A percentile compares a stretch with the other conserved stretches of the same genome.
phyloP scores from a whole-genome alignment of 2,329 filamentous ascomycete species.

The Curvularia eragrostidis region DNA sequence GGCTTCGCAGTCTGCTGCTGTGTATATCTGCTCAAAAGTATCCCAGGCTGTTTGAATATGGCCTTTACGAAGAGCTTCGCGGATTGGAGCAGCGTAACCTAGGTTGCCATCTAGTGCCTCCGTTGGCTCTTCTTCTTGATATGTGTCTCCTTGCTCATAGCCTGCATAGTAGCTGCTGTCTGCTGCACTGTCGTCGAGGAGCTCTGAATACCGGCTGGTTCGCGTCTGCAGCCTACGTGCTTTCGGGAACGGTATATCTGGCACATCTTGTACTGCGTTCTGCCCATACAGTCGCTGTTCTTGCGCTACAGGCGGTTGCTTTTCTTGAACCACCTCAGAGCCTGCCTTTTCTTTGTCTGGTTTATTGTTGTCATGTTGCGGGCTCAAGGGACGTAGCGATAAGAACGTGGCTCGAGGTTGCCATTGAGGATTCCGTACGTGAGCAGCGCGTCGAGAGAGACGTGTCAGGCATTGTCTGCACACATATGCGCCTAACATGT shows the following conservation, averaged over 20 bases:
- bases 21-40: slow-evolving; percentile 37
- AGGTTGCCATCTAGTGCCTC: neutral
- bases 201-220: slow-evolving; percentile 26
- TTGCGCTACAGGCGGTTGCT: slow-evolving; percentile 5
- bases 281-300: slow-evolving; percentile 10
- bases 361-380: slow-evolving; percentile 17
- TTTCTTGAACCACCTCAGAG: slow-evolving; percentile 4
- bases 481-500: slow-evolving; percentile 44
- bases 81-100: slow-evolving; percentile 3
- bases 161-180: neutral
- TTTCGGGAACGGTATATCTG: neutral
- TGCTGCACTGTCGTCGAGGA: slow-evolving; percentile 8
- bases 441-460: slow-evolving; percentile 23
- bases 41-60: slow-evolving; percentile 36
- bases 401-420: slow-evolving; percentile 43
- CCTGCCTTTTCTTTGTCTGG: slow-evolving; percentile 15
- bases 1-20: slow-evolving; percentile 39
- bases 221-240: neutral
- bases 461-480: slow-evolving; percentile 43
- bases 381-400: slow-evolving; percentile 30
- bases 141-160: neutral
- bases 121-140: neutral
- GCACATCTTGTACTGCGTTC: slow-evolving; percentile 2
- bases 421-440: slow-evolving; percentile 33
- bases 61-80: neutral